A percentile compares a stretch with the other conserved stretches of the same genome.
Conservation (phyloP, 257 asterid genomes). For the Fraxinus americana region DNA sequence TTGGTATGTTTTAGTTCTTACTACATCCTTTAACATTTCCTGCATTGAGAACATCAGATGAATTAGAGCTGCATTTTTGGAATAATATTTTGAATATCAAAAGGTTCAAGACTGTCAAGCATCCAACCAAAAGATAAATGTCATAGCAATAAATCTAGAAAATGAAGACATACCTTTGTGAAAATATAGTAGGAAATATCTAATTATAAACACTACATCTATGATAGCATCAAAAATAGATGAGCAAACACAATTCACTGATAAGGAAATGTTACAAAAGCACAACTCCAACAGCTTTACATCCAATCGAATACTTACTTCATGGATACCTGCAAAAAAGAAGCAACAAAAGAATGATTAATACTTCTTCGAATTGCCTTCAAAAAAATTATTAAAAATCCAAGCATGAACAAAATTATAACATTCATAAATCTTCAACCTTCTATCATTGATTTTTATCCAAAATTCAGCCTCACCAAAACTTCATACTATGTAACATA, state of each 20-base stretch:
- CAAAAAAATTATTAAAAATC: not conserved
- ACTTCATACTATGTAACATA: not conserved
- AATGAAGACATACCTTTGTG: not conserved
- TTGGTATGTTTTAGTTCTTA: slow-evolving; percentile 87
- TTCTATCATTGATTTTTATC: not conserved
- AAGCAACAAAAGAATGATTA: slow-evolving; percentile 15
- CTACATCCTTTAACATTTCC: slow-evolving; percentile 96
- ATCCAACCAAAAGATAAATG: not conserved
- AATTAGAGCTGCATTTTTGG: slow-evolving; percentile 7
- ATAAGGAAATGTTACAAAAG: slow-evolving; percentile 9
- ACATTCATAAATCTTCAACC: not conserved
- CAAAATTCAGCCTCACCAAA: not conserved
- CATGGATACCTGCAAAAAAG: slow-evolving; percentile 87
- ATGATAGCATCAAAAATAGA: not conserved
- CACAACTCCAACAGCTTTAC: slow-evolving; percentile 23
- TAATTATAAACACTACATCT: not conserved
- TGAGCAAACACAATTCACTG: not conserved
- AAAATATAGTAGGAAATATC: not conserved
- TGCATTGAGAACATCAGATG: slow-evolving; percentile 34
- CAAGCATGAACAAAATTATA: not conserved
- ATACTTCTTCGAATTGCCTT: slow-evolving; percentile 24
- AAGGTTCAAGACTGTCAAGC: not conserved
- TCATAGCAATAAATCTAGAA: not conserved
- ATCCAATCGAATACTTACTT: slow-evolving; percentile 58
- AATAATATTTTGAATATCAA: not conserved